Conservation (phyloP, 768 basidiomycete species). For the Leccinum pellstonianum region DNA sequence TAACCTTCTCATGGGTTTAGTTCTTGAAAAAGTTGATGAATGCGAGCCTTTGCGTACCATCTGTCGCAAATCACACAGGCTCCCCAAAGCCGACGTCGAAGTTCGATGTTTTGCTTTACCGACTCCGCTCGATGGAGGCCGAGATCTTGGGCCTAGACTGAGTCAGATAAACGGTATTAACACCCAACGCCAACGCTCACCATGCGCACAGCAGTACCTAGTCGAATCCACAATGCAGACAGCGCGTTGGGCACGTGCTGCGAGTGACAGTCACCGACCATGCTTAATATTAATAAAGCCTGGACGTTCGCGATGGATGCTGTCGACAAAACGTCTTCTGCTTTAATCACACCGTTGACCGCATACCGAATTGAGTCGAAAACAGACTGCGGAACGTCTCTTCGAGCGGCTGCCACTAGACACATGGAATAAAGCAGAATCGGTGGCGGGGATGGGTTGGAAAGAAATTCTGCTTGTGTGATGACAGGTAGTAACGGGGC, state of each 20-base stretch:
- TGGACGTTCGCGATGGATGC: constrained; percentile 86
- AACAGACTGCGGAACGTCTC: constrained; percentile 80
- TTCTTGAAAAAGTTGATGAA: constrained; percentile 1
- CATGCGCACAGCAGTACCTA: constrained; percentile 93
- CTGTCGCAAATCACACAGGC: constrained; percentile 93
- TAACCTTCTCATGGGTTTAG: constrained; percentile 49
- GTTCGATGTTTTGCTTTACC: constrained; percentile 78
- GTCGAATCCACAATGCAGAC: constrained; percentile 81
- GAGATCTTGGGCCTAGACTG: constrained; percentile 84
- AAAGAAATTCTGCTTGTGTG: constrained; percentile 84
- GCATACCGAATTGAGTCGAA: constrained; percentile 88
- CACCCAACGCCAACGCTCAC: constrained; percentile 41
- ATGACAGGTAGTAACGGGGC: constrained; percentile 89
- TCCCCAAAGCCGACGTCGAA: constrained; percentile 89
- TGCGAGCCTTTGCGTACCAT: constrained; percentile 54
- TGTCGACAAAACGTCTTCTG: constrained; percentile 88
- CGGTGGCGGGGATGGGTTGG: constrained; percentile 67
- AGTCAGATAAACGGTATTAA: constrained; percentile 16
- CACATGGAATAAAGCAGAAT: constrained; percentile 93
- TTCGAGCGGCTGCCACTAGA: constrained; percentile 82
- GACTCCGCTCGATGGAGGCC: constrained; percentile 93
- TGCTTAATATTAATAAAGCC: constrained; percentile 78
- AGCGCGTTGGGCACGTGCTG: constrained; percentile 83
- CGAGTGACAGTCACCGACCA: constrained; percentile 89
- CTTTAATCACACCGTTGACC: constrained; percentile 84